phyloP scores from a whole-genome alignment of 306 rosid species.

The Quercus suber region DNA sequence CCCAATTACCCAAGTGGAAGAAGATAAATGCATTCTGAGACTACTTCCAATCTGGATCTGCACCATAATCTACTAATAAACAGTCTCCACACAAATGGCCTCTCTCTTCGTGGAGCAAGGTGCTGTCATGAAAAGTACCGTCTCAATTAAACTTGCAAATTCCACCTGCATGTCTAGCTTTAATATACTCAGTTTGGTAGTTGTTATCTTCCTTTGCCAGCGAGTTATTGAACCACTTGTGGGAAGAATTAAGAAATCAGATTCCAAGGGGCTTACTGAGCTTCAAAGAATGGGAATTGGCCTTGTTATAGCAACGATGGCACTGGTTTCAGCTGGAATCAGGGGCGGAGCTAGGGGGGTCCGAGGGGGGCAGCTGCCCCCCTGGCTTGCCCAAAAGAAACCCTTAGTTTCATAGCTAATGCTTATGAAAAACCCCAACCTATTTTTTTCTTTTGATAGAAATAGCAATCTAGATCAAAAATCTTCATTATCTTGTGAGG shows the following conservation, averaged over 20 bases:
- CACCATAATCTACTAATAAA: conserved; percentile 89
- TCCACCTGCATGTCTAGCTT: conserved; percentile 98
- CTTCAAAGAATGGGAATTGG: conserved; percentile 98
- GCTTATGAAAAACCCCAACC: too few species aligned
- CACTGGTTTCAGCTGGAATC: conserved; percentile 79
- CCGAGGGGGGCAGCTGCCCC: too few species aligned
- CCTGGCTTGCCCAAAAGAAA: too few species aligned
- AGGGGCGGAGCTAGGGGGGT: too few species aligned
- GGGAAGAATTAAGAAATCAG: conserved; percentile 58
- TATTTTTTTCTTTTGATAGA: too few species aligned
- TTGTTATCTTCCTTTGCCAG: conserved; percentile 82
- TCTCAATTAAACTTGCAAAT: conserved; percentile 57
- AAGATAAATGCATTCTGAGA: conserved; percentile 90
- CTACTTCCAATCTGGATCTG: conserved; percentile 98
- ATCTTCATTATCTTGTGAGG: too few species aligned
- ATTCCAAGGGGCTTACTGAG: conserved; percentile 71
- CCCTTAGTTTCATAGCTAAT: too few species aligned
- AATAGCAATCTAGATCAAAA: too few species aligned
- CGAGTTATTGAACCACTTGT: conserved; percentile 80
- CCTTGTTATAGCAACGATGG: conserved; percentile 80
- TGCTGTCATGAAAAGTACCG: conserved; percentile 81
- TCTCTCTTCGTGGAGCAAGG: conserved; percentile 99
- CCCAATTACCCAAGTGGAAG: conserved; percentile 87
- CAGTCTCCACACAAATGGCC: conserved; percentile 97
- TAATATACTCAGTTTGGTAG: conserved; percentile 81